A percentile compares a stretch with the other conserved stretches of the same genome.
Conservation (phyloP, 257 asterid species). For the Primulina tabacum region DNA sequence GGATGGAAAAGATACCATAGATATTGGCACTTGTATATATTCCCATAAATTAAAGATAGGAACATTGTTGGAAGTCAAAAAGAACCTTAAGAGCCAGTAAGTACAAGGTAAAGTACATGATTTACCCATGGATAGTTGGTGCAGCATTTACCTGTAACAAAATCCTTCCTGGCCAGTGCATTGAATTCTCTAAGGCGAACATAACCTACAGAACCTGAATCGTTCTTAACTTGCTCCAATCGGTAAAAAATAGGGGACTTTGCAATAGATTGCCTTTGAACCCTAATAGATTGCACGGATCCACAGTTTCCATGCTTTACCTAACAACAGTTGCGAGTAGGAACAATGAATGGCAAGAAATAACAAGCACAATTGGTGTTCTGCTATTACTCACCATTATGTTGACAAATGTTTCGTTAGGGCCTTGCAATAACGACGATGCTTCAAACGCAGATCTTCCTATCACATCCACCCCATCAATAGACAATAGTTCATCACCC, state of each 20-base stretch:
- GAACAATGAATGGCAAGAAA: constrained; percentile 24
- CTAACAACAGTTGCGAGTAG: constrained; percentile 40
- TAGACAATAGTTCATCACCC: constrained; percentile 89
- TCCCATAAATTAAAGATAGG: neutral
- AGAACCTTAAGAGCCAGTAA: constrained; percentile 6
- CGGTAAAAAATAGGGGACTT: constrained; percentile 90
- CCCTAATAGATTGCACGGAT: constrained; percentile 62
- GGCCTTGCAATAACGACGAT: constrained; percentile 85
- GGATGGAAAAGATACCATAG: constrained; percentile 16
- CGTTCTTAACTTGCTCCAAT: constrained; percentile 66
- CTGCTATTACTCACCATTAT: constrained; percentile 53
- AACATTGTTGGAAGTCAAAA: neutral
- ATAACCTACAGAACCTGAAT: constrained; percentile 69
- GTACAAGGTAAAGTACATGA: neutral
- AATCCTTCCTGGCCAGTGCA: constrained; percentile 93
- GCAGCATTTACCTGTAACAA: constrained; percentile 67
- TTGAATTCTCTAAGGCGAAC: constrained; percentile 96
- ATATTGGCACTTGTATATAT: neutral
- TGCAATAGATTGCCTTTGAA: constrained; percentile 89
- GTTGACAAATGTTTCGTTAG: constrained; percentile 77
- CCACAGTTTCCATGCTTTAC: constrained; percentile 97
- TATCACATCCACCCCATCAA: constrained; percentile 76
- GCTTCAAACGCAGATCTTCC: constrained; percentile 96
- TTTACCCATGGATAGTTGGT: constrained; percentile 11
- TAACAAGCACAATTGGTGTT: constrained; percentile 23